These are phyloP conservation scores for Anethum foeniculum DNA, from an alignment of 140 eudicot species.

Conservation along the genomic window DNA sequence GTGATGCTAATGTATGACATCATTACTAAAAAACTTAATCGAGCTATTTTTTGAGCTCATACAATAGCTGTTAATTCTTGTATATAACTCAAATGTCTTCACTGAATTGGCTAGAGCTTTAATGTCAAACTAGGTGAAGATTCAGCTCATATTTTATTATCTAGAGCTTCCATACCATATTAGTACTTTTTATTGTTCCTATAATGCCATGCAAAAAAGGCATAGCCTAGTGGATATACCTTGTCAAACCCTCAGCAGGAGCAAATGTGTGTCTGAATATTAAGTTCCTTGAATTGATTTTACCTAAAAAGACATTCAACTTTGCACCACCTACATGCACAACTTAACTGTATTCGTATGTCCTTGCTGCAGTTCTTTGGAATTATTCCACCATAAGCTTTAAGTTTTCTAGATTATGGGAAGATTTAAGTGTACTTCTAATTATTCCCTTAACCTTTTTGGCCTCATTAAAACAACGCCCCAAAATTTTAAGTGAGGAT, in stretches of 20 bases:
- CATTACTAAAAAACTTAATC: too few relatives aligned
- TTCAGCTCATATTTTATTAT: not conserved
- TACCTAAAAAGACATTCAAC: not conserved
- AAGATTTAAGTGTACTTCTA: not conserved
- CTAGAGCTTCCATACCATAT: not conserved
- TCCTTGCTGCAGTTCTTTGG: too few relatives aligned
- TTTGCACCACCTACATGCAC: too few relatives aligned
- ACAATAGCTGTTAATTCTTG: too few relatives aligned
- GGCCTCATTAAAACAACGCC: not conserved
- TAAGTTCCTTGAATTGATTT: not conserved
- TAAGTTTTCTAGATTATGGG: not conserved
- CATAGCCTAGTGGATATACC: not conserved
- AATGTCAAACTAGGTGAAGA: not conserved
- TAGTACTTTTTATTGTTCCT: not conserved
- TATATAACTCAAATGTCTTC: not conserved
- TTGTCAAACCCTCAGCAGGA: not conserved
- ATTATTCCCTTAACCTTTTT: not conserved
- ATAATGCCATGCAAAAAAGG: not conserved
- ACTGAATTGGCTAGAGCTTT: not conserved
- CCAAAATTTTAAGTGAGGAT: not conserved
- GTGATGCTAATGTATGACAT: not conserved
- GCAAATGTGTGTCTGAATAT: not conserved
- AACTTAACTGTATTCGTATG: too few relatives aligned
- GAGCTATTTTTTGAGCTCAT: not conserved
- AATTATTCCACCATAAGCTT: not conserved